Base-by-base conservation (phyloP, 495 filamentous ascomycete genomes). In the Talaromyces thailandensis region DNA sequence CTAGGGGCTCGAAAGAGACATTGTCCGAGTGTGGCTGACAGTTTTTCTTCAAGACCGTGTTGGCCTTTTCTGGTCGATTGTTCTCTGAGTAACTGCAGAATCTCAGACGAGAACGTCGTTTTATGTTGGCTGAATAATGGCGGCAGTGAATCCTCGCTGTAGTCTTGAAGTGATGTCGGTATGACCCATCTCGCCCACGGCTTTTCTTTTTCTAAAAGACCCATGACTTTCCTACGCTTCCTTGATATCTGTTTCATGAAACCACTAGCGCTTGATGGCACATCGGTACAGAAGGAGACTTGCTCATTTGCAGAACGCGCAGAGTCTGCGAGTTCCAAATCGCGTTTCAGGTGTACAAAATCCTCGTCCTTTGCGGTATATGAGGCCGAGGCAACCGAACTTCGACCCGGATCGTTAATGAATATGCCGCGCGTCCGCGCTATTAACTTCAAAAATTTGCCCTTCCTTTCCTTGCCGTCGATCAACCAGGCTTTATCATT, bases 141-240 rank as follows among this genome's bases (percentile, higher is more conserved):
- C 7, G 66, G 65, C 9, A 64, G 45, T 3, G 64, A 37, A 5
- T 21, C 23, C 35, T 62, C 66, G 26, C 64, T 43, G 50, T 56
- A 62, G 1, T 58, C 37, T 6, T 64, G 29, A 45, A 71, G 66
- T 18, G 64, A 56, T 4, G 71, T 64, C 8, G 73, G 67, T 64
- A 72, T 67, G 28, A 68, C 68, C 77, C 76, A 79, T 51, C 77
- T 69, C 62, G 76, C 74, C 77, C 77, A 79, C 32, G 63, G 31
- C 43, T 71, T 73, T 55, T 69, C 63, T n/a, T 65, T 64, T 52
- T 77, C 69, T 57, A 70, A 66, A 71, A 73, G 43, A 4, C 40
- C 50, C 59, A 61, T 51, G 23, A 31, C 37, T 31, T 31, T 2
- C 11, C 24, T 32, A 25, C 43, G 59, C 59, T 50, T 61, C 16